Evolutionary conservation across 2,329 filamentous ascomycete genomes (phyloP).

Genomic region (Thermoascus crustaceus): DNA sequence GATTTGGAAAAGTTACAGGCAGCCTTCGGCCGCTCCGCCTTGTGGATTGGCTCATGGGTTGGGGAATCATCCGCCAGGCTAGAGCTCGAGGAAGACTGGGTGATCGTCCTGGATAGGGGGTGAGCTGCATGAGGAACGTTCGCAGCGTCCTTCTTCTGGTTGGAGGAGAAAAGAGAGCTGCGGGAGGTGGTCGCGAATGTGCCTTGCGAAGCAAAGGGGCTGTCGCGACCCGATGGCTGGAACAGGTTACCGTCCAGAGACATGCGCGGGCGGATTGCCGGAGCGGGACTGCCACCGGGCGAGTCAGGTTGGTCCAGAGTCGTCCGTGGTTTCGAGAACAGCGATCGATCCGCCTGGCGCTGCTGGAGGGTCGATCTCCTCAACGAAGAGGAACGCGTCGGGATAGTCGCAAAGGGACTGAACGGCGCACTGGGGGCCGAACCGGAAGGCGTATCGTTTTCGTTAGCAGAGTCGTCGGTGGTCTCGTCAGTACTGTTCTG

Average conservation of each 20-base stretch:
- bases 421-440: constrained; percentile 30
- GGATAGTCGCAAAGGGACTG: constrained; percentile 47
- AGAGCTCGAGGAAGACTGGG: constrained; percentile 76
- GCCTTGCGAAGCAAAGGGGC: constrained; percentile 52
- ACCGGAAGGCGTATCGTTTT: constrained; percentile 19
- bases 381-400: constrained; percentile 66
- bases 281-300: constrained; percentile 46
- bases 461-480: constrained; percentile 19
- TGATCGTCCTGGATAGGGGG: constrained; percentile 77
- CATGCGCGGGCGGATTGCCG: constrained; percentile 59
- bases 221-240: constrained; percentile 56
- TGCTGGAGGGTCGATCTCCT: constrained; percentile 84
- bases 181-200: constrained; percentile 47
- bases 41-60: constrained; percentile 52
- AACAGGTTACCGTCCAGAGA: constrained; percentile 69
- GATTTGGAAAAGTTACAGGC: constrained; percentile 63
- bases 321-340: constrained; percentile 40
- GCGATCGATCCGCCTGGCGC: constrained; percentile 59
- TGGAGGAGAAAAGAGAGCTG: constrained; percentile 32
- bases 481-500: constrained; percentile 19
- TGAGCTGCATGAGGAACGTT: constrained; percentile 50
- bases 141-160: constrained; percentile 20
- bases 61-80: constrained; percentile 67
- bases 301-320: constrained; percentile 40
- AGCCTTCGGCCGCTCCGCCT: constrained; percentile 46